Base-by-base conservation (phyloP, 2,329 filamentous ascomycete genomes). In the Curvularia eragrostidis region DNA sequence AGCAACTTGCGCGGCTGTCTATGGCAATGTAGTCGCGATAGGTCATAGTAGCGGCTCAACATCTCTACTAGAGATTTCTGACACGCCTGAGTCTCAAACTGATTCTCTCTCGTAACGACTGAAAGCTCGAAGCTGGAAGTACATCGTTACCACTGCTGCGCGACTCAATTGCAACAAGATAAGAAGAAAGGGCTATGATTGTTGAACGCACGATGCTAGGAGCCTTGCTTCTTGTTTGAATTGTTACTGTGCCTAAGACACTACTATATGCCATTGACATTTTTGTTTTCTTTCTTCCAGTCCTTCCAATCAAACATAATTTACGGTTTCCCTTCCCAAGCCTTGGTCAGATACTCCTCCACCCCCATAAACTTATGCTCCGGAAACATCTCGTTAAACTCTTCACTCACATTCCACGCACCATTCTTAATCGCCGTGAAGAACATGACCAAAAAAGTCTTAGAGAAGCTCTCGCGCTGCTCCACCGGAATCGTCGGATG, bases 361-460 rank as follows among this genome's bases (percentile, higher is more conserved):
- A 73, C 65, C 8, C 65, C 54, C 1, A 68, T 76, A 48, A 83
- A 83, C 54, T 77, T 53, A 38, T 79, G 80, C 21, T 82, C 78
- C 0, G 81, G 80, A 28, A 81, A 74, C 18, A 80, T 63, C 48
- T 73, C 58, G 58, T 84, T 84, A 72, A 75, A 82, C 58, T 82
- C 79, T 34, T 77, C 75, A 15, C 78, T 75, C 1, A 79, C 73
- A 57, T 77, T 71, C 80, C 79, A 83, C 1, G 74, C 75, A 2
- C 81, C 82, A 12, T 76, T 76, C 5, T 61, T 54, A 48, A 77
- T 77, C 30, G 77, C 80, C 4, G 78, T 54, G 0, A 84, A 71
- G 24, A 80, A 79, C 28, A 78, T 78, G 18, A 80, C 71, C 19
- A 79, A 63, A 36, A 82, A 78, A 0, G 63, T 62, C 62, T 74